phyloP scores from a whole-genome alignment of 108 stramenopile genomes.

The Epithemia pelagica region DNA sequence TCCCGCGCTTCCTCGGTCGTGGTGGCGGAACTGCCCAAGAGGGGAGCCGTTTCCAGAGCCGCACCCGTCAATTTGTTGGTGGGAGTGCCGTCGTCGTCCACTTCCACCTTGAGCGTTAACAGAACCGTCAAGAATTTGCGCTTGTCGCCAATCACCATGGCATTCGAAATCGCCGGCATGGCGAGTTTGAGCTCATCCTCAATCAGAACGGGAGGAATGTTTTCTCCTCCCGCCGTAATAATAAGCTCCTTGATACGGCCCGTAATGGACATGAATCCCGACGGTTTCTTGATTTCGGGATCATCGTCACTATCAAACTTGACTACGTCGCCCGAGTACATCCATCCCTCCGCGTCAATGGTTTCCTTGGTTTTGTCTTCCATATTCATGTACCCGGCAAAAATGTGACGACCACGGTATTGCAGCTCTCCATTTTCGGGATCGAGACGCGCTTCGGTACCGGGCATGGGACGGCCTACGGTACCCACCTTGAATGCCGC shows the following conservation, averaged over 20 bases:
- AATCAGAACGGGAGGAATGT: constrained; percentile 63
- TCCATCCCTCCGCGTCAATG: constrained; percentile 57
- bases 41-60: constrained; percentile 36
- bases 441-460: constrained; percentile 27
- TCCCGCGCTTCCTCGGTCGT: constrained; percentile 45
- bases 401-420: constrained; percentile 55
- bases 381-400: constrained; percentile 73
- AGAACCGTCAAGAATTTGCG: constrained; percentile 48
- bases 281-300: constrained; percentile 2
- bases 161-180: constrained; percentile 24
- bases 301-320: constrained; percentile 11
- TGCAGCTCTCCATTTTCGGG: constrained; percentile 44
- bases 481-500: constrained; percentile 36
- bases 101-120: constrained; percentile 22
- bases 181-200: constrained; percentile 54
- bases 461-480: constrained; percentile 23
- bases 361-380: constrained; percentile 53
- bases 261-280: constrained; percentile 28
- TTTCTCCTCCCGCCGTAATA: constrained; percentile 78
- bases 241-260: constrained; percentile 44
- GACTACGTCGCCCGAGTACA: constrained; percentile 42
- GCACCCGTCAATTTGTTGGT: constrained; percentile 42
- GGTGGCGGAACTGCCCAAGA: constrained; percentile 17
- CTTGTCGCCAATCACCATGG: constrained; percentile 67
- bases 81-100: constrained; percentile 14